phyloP scores from a whole-genome alignment of 345 rosid genomes.

The Sonneratia caseolaris region DNA sequence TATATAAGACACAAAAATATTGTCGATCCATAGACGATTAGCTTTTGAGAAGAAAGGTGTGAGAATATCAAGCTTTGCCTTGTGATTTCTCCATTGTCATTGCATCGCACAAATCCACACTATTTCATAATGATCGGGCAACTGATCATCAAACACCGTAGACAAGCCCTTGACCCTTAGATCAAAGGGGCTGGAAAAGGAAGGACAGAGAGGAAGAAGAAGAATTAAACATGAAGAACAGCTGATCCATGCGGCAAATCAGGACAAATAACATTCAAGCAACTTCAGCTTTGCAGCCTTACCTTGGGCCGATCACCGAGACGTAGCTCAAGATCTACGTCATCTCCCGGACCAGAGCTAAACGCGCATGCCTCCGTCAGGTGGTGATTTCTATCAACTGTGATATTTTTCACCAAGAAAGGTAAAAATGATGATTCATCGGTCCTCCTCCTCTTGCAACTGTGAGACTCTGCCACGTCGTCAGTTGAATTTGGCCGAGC shows the following conservation, averaged over 20 bases:
- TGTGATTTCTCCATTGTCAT: neutral
- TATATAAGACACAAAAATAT: neutral
- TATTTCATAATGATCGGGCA: slow-evolving; percentile 8
- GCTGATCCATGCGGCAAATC: slow-evolving; percentile 3
- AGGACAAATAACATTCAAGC: slow-evolving; percentile 13
- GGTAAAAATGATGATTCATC: slow-evolving; percentile 30
- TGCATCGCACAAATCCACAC: slow-evolving; percentile 13
- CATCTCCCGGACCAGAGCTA: slow-evolving; percentile 29
- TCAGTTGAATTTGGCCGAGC: slow-evolving; percentile 21
- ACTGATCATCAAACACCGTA: slow-evolving; percentile 24
- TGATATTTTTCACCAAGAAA: slow-evolving; percentile 29
- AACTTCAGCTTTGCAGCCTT: slow-evolving; percentile 21
- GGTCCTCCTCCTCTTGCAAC: slow-evolving; percentile 44
- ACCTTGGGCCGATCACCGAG: slow-evolving; percentile 62
- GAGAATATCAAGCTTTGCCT: neutral
- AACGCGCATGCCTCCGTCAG: slow-evolving; percentile 26
- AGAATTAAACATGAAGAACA: slow-evolving; percentile 4
- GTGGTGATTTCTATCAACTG: slow-evolving; percentile 26
- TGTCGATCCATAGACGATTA: neutral
- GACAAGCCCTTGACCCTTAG: slow-evolving; percentile 11
- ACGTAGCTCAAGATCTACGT: slow-evolving; percentile 87
- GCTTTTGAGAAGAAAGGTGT: neutral
- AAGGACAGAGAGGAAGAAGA: slow-evolving; percentile 6
- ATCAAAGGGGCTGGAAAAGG: neutral
- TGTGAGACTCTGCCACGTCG: slow-evolving; percentile 22